Evolutionary conservation across 176 grass and related monocot genomes (phyloP).

Genomic region (Oryza nivara): DNA sequence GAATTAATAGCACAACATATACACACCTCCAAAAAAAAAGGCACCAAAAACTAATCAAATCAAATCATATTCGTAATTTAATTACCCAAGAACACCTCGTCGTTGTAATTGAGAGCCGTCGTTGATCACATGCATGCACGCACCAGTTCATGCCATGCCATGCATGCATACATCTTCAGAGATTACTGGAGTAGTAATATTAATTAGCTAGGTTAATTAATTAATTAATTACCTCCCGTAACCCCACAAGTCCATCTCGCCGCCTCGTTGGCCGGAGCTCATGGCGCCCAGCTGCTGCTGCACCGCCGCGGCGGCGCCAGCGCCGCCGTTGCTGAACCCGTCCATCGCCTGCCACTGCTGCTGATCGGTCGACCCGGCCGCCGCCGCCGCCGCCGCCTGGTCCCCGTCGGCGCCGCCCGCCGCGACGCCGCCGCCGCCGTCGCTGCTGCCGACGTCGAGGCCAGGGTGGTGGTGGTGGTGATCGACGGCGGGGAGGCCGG

Average conservation of each 20-base stretch:
- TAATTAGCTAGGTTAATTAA: background rate
- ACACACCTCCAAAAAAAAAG: constrained; percentile 13
- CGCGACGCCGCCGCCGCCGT: constrained; percentile 26
- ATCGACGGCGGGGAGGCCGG: constrained; percentile 64
- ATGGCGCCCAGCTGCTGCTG: constrained; percentile 76
- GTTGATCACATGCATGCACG: background rate
- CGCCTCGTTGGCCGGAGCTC: constrained; percentile 63
- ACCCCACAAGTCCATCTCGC: constrained; percentile 95
- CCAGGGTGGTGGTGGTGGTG: constrained; percentile 47
- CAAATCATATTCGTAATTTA: constrained; percentile 27
- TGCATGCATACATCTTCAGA: background rate
- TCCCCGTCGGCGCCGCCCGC: constrained; percentile 28
- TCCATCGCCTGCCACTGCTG: constrained; percentile 82
- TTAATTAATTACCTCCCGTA: constrained; percentile 61
- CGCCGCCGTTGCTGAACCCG: constrained; percentile 56
- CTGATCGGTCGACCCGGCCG: background rate
- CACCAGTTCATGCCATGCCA: constrained; percentile 4
- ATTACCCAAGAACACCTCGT: background rate
- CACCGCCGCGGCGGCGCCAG: constrained; percentile 20
- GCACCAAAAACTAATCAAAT: constrained; percentile 51
- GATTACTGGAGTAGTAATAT: background rate
- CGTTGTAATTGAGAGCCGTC: background rate
- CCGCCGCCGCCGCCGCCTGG: background rate
- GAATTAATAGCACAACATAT: constrained; percentile 49
- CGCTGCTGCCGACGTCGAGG: constrained; percentile 52